Percentiles rank a stretch among this genome's conserved stretches.
Conservation (phyloP, 108 stramenopile species). For the Schizochytrium sp. region DNA sequence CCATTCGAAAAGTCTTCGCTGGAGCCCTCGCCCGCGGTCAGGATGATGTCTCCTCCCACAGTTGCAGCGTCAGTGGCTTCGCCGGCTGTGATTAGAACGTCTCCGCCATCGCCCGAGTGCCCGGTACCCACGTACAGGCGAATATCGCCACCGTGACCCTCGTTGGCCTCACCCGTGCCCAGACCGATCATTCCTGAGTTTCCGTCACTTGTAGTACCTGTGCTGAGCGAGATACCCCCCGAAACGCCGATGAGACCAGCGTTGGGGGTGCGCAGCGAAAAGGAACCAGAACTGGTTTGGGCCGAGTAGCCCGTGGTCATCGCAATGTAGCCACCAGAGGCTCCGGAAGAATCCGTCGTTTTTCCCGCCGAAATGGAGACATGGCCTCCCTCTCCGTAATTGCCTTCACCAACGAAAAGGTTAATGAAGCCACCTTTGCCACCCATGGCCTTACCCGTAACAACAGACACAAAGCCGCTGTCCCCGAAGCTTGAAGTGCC, state of each 20-base stretch:
- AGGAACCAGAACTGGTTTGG: constrained; percentile 28
- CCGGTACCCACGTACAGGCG: constrained; percentile 36
- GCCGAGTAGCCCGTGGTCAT: constrained; percentile 29
- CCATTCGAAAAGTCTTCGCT: constrained; percentile 32
- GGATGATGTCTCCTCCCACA: constrained; percentile 33
- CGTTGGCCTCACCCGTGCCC: constrained; percentile 32
- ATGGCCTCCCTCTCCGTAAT: constrained; percentile 25
- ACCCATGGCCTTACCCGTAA: constrained; percentile 28
- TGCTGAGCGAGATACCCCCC: constrained; percentile 28
- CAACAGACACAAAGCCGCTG: constrained; percentile 20
- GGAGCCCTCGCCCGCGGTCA: constrained; percentile 46
- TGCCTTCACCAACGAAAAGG: constrained; percentile 30
- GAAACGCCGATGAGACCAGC: constrained; percentile 34
- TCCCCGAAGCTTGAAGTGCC: constrained; percentile 29
- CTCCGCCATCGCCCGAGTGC: constrained; percentile 18
- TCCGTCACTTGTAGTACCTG: constrained; percentile 35
- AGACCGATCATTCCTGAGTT: constrained; percentile 31
- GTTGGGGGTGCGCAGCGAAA: constrained; percentile 32
- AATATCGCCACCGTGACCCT: constrained; percentile 39
- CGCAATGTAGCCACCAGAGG: constrained; percentile 23
- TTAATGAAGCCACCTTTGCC: constrained; percentile 36
- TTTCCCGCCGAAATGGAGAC: constrained; percentile 20
- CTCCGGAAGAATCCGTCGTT: constrained; percentile 24
- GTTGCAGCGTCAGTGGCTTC: constrained; percentile 4
- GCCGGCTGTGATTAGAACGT: constrained; percentile 21